Evolutionary conservation across 495 filamentous ascomycete species (phyloP).

Genomic region (Penicillium daleae): DNA sequence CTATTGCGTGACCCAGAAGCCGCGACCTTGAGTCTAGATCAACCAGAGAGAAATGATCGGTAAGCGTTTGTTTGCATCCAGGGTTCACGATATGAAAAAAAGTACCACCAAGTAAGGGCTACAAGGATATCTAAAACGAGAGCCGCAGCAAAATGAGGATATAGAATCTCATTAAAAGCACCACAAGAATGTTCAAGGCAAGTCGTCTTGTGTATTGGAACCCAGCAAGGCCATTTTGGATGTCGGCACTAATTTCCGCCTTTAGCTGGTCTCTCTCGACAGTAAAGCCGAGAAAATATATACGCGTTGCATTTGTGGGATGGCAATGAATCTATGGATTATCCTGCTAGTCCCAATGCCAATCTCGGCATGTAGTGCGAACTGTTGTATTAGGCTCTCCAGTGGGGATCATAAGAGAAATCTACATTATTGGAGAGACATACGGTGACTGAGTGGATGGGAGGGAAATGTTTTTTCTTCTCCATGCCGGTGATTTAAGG

Average conservation of each 20-base stretch:
- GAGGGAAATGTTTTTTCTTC: neutral
- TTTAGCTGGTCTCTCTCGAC: neutral
- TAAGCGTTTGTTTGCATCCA: neutral
- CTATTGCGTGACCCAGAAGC: neutral
- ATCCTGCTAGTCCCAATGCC: neutral
- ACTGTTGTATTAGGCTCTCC: neutral
- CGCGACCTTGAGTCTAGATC: neutral
- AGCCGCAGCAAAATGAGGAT: neutral
- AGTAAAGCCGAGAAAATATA: neutral
- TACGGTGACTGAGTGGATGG: neutral
- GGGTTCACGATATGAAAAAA: neutral
- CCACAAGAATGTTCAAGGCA: neutral
- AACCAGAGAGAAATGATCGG: neutral
- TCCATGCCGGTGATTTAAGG: neutral
- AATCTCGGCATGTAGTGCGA: neutral
- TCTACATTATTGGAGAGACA: neutral
- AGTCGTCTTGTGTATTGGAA: neutral
- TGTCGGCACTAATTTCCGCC: slow-evolving; percentile 1
- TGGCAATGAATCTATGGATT: neutral
- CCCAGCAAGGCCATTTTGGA: neutral
- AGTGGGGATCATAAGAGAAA: neutral
- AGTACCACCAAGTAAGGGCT: neutral
- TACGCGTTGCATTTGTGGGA: neutral
- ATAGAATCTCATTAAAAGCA: neutral
- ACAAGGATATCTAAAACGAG: too few relatives aligned